Conservation (phyloP, 352 stramenopile species). For the Phytopythium oedochilum region DNA sequence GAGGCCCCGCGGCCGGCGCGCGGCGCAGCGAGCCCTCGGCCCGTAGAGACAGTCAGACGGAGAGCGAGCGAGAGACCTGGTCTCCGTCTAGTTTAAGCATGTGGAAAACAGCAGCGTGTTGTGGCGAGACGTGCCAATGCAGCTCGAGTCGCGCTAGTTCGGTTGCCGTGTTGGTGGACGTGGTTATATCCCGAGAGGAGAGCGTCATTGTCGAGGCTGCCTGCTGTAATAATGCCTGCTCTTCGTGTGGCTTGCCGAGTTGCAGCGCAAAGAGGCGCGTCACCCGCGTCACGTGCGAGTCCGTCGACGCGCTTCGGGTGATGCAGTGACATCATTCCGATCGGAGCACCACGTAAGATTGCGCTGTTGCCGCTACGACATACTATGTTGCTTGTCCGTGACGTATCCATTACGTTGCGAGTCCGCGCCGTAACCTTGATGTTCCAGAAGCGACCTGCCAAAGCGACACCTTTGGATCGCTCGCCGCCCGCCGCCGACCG, state of each 20-base stretch:
- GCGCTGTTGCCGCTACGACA: neutral
- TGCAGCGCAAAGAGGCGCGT: constrained; percentile 3
- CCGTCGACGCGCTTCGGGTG: neutral
- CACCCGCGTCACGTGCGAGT: neutral
- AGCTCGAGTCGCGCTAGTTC: neutral
- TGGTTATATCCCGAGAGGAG: no score
- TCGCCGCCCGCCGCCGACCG: no score
- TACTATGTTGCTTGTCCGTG: neutral
- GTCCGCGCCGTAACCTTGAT: neutral
- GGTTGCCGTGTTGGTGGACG: neutral
- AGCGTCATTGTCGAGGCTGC: no score
- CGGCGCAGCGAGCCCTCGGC: neutral
- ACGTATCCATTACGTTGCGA: neutral
- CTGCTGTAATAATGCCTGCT: no score
- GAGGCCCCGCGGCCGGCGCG: no score
- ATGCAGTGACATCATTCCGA: constrained; percentile 3
- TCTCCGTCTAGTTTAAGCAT: neutral
- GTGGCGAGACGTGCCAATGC: neutral
- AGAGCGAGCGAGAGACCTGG: neutral
- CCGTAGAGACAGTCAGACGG: constrained; percentile 1
- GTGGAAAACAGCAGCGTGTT: neutral
- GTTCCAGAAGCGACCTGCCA: no score
- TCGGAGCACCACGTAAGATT: no score
- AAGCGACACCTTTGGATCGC: constrained; percentile 2
- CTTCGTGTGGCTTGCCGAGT: no score